Percentiles rank a stretch among this genome's conserved stretches.
phyloP scores from a whole-genome alignment of 2,329 filamentous ascomycete species.

The Alternaria triticina region DNA sequence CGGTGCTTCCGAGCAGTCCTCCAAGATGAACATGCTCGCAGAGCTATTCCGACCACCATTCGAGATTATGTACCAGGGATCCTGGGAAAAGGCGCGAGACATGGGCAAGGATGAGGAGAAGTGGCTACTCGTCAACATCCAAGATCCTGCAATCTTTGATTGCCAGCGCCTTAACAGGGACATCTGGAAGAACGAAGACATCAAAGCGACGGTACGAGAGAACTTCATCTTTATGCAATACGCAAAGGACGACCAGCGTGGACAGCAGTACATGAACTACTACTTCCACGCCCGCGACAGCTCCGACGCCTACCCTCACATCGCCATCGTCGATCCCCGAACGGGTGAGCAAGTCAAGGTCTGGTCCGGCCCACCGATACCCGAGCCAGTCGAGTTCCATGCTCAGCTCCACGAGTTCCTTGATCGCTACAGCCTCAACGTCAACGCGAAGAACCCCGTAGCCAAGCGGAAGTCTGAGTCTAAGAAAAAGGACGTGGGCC shows the following conservation, averaged over 20 bases:
- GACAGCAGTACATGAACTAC: constrained; percentile 83
- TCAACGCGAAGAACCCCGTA: constrained; percentile 91
- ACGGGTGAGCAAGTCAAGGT: constrained; percentile 97
- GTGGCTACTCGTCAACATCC: constrained; percentile 95
- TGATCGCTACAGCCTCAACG: constrained; percentile 91
- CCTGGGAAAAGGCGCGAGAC: constrained; percentile 85
- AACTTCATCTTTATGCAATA: constrained; percentile 98
- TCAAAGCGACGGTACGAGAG: constrained; percentile 82
- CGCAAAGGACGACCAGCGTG: constrained; percentile 80
- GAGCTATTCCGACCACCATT: constrained; percentile 93
- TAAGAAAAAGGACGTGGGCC: constrained; percentile 75
- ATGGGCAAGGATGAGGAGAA: constrained; percentile 87
- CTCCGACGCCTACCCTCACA: constrained; percentile 91
- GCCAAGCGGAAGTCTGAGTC: constrained; percentile 76
- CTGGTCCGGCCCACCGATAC: constrained; percentile 86
- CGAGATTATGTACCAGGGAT: constrained; percentile 79
- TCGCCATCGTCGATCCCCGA: constrained; percentile 91
- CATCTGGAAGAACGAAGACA: constrained; percentile 86
- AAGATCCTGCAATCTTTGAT: constrained; percentile 91
- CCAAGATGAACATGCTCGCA: constrained; percentile 79
- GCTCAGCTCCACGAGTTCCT: constrained; percentile 94
- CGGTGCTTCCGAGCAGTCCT: constrained; percentile 68
- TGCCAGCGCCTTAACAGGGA: constrained; percentile 94
- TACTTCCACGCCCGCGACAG: constrained; percentile 84
- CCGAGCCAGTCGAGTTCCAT: constrained; percentile 79